Base-by-base conservation (phyloP, 768 basidiomycete species). In the Lentinula detonsa region DNA sequence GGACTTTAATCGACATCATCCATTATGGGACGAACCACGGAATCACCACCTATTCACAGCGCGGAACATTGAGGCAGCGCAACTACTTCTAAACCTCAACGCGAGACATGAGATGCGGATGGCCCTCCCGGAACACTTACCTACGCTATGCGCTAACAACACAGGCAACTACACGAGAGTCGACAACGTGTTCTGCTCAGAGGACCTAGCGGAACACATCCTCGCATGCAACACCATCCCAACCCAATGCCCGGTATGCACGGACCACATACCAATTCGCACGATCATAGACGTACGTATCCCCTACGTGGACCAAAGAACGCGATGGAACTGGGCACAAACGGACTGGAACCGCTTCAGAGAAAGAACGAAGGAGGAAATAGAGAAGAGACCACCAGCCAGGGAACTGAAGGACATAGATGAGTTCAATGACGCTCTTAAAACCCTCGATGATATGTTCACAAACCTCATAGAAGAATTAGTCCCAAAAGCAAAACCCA, bases 121-220 rank as follows among this genome's bases (percentile, higher is more conserved):
- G 48, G 13, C 48, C 9, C 48, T 49, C 21, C 48, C 48, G 9
- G 48, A 21, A 23, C 28, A 21, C 13, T 2, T 49, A 21, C 78
- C 78, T 0, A 84, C 76, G 0, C 69, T 83, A 0, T 43, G 73
- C 18, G 65, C 72, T 0, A 50, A 40, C 0, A 52, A 31, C 1
- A 70, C 76, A 0, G 71, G 73, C 15, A 78, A 76, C 59, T 70
- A 66, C 52, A 74, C 75, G 5, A 54, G 75, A 9, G 71, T 73
- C 4, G 78, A 83, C 67, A 82, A 84, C 56, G 74, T 82, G 0
- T 82, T 76, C 62, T 62, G 65, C 34, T 63, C 73, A 4, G 40
- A 51, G 0, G 39, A 59, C 0, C 49, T 73, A 0, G 31, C 59
- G 0, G 63, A 71, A 2, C 7, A 31, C 0, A 43, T 78, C 5